Base-by-base conservation (phyloP, 106 monocot genomes). In the Agapanthus africanus region DNA sequence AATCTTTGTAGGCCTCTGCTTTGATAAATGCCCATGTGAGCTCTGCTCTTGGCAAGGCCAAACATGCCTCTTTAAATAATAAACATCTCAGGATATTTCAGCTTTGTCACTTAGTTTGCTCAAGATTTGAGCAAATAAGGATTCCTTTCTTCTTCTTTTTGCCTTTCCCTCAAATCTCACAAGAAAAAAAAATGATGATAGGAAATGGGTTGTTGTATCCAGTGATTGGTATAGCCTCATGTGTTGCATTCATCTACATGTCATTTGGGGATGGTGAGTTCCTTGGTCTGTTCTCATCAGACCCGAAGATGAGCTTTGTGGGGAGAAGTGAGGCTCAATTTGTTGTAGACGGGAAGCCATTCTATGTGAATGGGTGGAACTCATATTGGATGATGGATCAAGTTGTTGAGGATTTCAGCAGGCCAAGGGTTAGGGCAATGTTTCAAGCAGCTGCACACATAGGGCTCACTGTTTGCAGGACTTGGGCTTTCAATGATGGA, bases 401-500 rank as follows among this genome's bases (percentile, higher is more conserved):
- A 37, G 85, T 88, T 1, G 95, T 82, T 54, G 88, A 91, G 72
- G 80, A 79, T n/a, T 42, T 25, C 44, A 79, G 81, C 73, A 76
- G 87, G 71, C 77, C 78, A 3, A 82, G 86, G 73, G 84, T 95
- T 13, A 38, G 65, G 13, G 70, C 41, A 4, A 82, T 95, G 66
- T 75, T 95, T 16, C 73, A 70, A 35, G 66, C 54, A 14, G 91
- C 80, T 3, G 71, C 83, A 15, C 66, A 64, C 42, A 84, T 95
- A 84, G 95, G 95, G 8, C 88, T 95, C 59, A 91, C 91, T 16
- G 95, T 95, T 7, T 95, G 95, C 70, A 82, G 95, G 50, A 88
- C 95, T 15, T 95, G 95, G 95, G 95, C 91, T 7, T 95, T 95
- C 76, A 95, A 95, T 67, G 95, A 95, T 70, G 95, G 95, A 3